Evolutionary conservation across 306 rosid species (phyloP).

Genomic region (Dalbergia cultrata): DNA sequence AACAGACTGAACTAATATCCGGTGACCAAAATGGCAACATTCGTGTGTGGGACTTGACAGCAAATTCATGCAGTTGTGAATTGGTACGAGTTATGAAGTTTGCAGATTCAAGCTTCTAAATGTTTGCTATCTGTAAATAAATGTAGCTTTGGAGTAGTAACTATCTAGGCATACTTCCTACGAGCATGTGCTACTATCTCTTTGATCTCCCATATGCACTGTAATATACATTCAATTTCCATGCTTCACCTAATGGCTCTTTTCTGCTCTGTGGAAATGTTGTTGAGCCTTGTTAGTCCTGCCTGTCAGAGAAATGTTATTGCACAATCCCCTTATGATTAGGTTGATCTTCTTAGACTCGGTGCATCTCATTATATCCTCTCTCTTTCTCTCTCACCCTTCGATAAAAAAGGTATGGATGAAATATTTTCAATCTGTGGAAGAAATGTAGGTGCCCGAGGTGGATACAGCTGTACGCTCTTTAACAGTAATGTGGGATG

Average conservation of each 20-base stretch:
- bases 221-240: conserved; percentile 22
- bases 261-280: not conserved
- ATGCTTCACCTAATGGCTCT: not conserved
- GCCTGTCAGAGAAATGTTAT: conserved; percentile 3
- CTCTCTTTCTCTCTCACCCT: conserved; percentile 16
- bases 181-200: conserved; percentile 22
- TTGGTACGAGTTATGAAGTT: conserved; percentile 63
- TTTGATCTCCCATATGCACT: conserved; percentile 17
- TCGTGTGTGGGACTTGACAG: conserved; percentile 99
- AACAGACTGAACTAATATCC: conserved; percentile 95
- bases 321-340: conserved; percentile 25
- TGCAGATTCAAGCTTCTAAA: conserved; percentile 27
- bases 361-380: conserved; percentile 20
- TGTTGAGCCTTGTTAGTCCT: not conserved
- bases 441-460: conserved; percentile 86
- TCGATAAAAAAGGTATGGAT: conserved; percentile 4
- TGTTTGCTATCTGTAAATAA: conserved; percentile 10
- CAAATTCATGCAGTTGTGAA: conserved; percentile 99
- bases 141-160: conserved; percentile 2
- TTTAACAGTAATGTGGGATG: conserved; percentile 99
- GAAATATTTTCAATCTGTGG: conserved; percentile 44
- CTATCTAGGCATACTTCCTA: conserved; percentile 18
- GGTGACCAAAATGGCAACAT: conserved; percentile 99
- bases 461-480: conserved; percentile 99
- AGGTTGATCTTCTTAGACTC: conserved; percentile 18